Evolutionary conservation across 441 rosid genomes (phyloP).

Genomic region (Omphalea diandra): DNA sequence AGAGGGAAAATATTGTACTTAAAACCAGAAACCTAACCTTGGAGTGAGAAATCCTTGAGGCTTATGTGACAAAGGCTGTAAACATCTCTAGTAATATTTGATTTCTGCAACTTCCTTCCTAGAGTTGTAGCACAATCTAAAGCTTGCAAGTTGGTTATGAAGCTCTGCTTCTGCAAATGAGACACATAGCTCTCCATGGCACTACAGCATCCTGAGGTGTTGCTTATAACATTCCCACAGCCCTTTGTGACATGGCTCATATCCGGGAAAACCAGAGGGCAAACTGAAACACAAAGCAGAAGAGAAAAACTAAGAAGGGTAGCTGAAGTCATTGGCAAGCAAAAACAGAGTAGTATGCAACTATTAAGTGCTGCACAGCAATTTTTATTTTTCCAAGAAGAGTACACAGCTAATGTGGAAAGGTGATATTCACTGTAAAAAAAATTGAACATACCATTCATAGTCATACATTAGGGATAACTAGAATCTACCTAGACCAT

Average conservation of each 20-base stretch:
- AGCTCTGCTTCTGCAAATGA: conserved; percentile 89
- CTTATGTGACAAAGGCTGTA: conserved; percentile 78
- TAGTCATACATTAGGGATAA: not conserved
- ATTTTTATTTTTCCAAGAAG: too few relatives aligned
- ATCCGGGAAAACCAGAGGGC: conserved; percentile 83
- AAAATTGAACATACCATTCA: not conserved
- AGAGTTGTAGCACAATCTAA: conserved; percentile 79
- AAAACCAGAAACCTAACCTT: conserved; percentile 50
- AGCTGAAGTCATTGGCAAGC: not conserved
- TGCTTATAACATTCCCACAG: conserved; percentile 54
- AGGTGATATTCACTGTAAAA: not conserved
- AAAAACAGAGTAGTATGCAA: not conserved
- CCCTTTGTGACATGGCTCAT: conserved; percentile 61
- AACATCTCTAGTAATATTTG: conserved; percentile 60
- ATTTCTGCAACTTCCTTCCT: conserved; percentile 64
- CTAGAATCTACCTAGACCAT: not conserved
- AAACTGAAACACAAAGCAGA: conserved; percentile 51
- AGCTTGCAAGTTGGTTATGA: conserved; percentile 90
- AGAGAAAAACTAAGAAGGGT: conserved; percentile 3
- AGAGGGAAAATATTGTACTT: not conserved
- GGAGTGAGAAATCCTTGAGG: conserved; percentile 95
- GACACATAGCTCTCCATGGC: conserved; percentile 82
- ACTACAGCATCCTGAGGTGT: conserved; percentile 63
- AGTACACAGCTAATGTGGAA: not conserved
- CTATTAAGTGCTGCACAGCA: too few relatives aligned